Conservation (phyloP, 495 filamentous ascomycete species). For the Filosporella fistucella region DNA sequence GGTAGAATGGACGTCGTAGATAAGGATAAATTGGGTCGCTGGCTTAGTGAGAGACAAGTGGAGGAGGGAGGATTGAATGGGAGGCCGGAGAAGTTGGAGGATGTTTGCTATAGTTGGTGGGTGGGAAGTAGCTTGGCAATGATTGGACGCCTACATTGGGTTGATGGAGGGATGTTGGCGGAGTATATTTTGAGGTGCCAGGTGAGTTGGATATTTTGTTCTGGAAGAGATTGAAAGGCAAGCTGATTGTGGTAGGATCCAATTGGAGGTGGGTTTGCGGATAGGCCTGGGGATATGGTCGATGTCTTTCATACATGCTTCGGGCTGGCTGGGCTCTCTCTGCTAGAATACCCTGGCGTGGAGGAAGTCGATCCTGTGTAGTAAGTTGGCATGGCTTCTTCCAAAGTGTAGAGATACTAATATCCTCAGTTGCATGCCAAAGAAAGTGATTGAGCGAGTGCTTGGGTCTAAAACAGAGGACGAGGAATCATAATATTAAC, state of each 20-base stretch:
- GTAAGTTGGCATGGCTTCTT: conserved; percentile 38
- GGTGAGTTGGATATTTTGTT: conserved; percentile 40
- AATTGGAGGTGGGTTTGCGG: conserved; percentile 79
- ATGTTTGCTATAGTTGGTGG: conserved; percentile 99
- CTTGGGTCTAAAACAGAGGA: conserved; percentile 28
- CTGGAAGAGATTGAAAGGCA: background rate
- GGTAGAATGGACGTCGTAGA: conserved; percentile 79
- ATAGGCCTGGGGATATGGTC: conserved; percentile 89
- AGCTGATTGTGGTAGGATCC: conserved; percentile 53
- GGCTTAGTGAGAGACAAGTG: conserved; percentile 91
- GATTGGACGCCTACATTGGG: conserved; percentile 86
- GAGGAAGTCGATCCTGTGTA: conserved; percentile 84
- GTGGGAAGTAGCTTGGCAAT: conserved; percentile 84
- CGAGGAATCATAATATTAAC: background rate
- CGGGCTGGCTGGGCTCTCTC: conserved; percentile 81
- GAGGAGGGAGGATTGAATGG: conserved; percentile 88
- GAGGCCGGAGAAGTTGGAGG: conserved; percentile 89
- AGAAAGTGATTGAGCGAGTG: conserved; percentile 52
- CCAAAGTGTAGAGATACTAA: background rate
- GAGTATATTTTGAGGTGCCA: conserved; percentile 80
- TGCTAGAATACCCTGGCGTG: conserved; percentile 71
- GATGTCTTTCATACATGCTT: conserved; percentile 97
- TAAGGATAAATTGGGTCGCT: conserved; percentile 72
- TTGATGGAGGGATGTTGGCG: conserved; percentile 72
- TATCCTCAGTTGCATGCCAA: conserved; percentile 64